These are phyloP conservation scores for Thecaphora thlaspeos DNA, from an alignment of 1,284 basidiomycete species.

Conservation along the genomic window DNA sequence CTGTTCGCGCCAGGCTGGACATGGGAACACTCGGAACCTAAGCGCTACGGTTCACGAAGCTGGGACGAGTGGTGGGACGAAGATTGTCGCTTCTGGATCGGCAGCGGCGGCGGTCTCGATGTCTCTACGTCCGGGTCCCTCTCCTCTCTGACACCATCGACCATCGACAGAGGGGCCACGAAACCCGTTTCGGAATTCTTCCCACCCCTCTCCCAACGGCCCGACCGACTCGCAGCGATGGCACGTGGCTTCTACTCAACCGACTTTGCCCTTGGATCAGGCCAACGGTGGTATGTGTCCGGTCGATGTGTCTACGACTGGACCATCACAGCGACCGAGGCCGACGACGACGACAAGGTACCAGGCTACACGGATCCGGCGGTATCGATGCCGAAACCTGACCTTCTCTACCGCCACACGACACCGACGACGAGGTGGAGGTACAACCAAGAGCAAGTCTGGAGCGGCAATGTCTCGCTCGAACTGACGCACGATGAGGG, in stretches of 20 bases:
- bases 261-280: slow-evolving; percentile 43
- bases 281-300: slow-evolving; percentile 30
- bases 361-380: slow-evolving; percentile 33
- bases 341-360: background rate
- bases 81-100: slow-evolving; percentile 30
- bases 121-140: background rate
- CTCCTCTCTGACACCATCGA: no score
- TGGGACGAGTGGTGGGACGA: slow-evolving; percentile 46
- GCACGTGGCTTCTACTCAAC: slow-evolving; percentile 23
- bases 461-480: no score
- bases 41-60: slow-evolving; percentile 2
- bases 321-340: background rate
- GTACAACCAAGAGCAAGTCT: no score
- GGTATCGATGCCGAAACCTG: slow-evolving; percentile 30
- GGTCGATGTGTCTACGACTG: slow-evolving; percentile 25
- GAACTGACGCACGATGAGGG: no score
- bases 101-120: background rate
- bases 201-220: slow-evolving; percentile 2
- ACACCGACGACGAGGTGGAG: no score
- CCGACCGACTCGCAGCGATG: slow-evolving; percentile 1
- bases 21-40: slow-evolving; percentile 41
- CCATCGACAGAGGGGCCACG: no score
- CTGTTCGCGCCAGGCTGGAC: slow-evolving; percentile 54
- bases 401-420: no score
- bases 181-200: slow-evolving; percentile 14